Base-by-base conservation (phyloP, 2,329 filamentous ascomycete genomes). In the Penicillium hordei region DNA sequence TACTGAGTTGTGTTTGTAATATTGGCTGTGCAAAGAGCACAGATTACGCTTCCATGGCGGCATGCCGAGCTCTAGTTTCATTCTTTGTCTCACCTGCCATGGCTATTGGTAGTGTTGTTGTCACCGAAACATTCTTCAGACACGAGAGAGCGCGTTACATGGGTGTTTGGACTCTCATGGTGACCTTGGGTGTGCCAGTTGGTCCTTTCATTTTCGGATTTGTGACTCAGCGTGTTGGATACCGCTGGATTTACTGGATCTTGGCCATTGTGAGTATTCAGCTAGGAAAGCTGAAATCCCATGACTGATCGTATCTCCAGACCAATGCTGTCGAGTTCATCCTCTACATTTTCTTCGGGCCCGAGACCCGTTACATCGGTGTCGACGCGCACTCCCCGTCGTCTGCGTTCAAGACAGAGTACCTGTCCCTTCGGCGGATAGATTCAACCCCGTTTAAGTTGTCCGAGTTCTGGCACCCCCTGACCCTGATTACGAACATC, bases 221-320 rank as follows among this genome's bases (percentile, higher is more conserved):
- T n/a, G 82, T 85, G 0, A 77, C 80, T 0, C 72, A 81, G 55
- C 76, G 80, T 10, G 78, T 81, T 15, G 79, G 81, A 0, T 86
- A 82, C 55, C 76, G 80, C 17, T 86, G 83, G 83, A 84, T 85
- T 27, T 86, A 82, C 68, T 86, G 80, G 78, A 77, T 81, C 23
- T 70, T 85, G 23, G 81, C 82, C 1, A 85, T 86, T 40, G 80
- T 82, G 60, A 70, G 74, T 62, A 0, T 15, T 27, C 13, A 23
- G 21, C 19, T 36, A 49, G 61, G 68, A 23, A 67, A 15, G 9
- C 12, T 23, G 15, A 23, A 39, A 13, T 5, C 5, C 0, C 19
- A 23, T 36, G 44, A 68, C 43, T 55, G 48, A 57, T 51, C 10
- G 3, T 27, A 39, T 43, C 19, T 63, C 17, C 36, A 82, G 79